Evolutionary conservation across 164 flowering plant species (phyloP).

Genomic region (Stephania yunnanensis): DNA sequence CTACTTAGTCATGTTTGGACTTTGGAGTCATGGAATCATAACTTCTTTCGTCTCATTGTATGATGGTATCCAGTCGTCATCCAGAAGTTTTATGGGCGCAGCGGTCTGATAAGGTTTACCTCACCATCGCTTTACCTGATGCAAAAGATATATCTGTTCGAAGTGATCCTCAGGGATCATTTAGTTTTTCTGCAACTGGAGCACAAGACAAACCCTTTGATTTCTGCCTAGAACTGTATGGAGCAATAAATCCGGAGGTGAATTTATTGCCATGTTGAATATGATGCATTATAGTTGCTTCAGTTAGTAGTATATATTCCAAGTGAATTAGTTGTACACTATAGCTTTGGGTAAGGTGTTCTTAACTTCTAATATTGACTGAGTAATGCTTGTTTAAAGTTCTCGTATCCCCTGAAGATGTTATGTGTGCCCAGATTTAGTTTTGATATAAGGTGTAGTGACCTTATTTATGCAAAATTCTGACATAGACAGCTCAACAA

Average conservation of each 20-base stretch:
- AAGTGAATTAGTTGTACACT: not conserved
- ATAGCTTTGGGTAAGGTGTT: not conserved
- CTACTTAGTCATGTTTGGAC: not conserved
- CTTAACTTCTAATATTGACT: not conserved
- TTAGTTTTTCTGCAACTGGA: conserved; percentile 71
- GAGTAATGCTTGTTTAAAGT: not conserved
- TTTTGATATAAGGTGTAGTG: not conserved
- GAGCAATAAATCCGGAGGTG: conserved; percentile 56
- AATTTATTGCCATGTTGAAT: conserved; percentile 6
- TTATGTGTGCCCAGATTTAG: not conserved
- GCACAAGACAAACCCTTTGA: conserved; percentile 45
- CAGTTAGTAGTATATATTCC: not conserved
- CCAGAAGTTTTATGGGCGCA: conserved; percentile 98
- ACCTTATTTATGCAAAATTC: not conserved
- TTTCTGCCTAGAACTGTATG: conserved; percentile 52
- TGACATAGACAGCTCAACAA: not conserved
- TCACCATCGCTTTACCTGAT: conserved; percentile 79
- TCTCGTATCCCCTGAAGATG: not conserved
- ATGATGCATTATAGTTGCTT: not conserved
- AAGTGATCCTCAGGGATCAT: conserved; percentile 63
- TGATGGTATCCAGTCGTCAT: conserved; percentile 41
- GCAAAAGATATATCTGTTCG: conserved; percentile 67
- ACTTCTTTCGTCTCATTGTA: not conserved
- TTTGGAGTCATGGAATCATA: not conserved
- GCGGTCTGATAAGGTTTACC: conserved; percentile 74